phyloP scores from a whole-genome alignment of 2,329 filamentous ascomycete species.

The Diaporthe longicolla region DNA sequence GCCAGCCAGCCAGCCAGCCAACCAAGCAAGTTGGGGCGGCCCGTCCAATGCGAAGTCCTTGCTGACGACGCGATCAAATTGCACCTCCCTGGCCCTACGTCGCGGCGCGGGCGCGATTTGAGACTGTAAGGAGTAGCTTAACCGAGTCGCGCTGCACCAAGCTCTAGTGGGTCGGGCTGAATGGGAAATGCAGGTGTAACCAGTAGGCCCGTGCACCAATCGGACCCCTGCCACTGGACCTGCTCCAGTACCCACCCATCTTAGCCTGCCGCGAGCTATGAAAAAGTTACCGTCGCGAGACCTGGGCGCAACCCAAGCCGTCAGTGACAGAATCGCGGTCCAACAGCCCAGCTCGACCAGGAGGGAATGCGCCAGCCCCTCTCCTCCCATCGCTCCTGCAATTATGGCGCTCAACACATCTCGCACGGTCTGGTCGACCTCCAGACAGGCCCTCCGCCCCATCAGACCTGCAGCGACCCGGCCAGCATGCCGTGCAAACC shows the following conservation, averaged over 20 bases:
- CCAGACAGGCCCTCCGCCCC: conserved; percentile 51
- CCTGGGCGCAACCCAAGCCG: background rate
- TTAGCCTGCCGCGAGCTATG: conserved; percentile 31
- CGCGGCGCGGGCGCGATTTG: conserved; percentile 30
- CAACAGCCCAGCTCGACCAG: conserved; percentile 8
- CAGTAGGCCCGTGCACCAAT: background rate
- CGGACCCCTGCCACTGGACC: background rate
- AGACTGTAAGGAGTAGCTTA: conserved; percentile 15
- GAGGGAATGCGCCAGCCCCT: conserved; percentile 40
- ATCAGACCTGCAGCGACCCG: conserved; percentile 44
- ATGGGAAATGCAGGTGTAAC: background rate
- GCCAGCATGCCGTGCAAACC: conserved; percentile 36
- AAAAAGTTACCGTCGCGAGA: conserved; percentile 42
- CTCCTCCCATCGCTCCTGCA: conserved; percentile 7
- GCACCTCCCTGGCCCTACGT: conserved; percentile 28
- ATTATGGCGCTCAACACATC: conserved; percentile 54
- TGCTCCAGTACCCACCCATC: too few relatives aligned
- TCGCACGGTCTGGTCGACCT: conserved; percentile 51
- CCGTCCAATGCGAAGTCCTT: conserved; percentile 33
- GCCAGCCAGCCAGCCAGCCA: background rate
- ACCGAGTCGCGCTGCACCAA: conserved; percentile 27
- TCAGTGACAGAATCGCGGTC: conserved; percentile 20
- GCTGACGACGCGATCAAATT: conserved; percentile 34
- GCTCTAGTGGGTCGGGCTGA: conserved; percentile 5
- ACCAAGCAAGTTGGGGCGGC: conserved; percentile 18